Percentiles rank a stretch among this genome's conserved stretches.
Evolutionary conservation across 2,329 filamentous ascomycete species (phyloP).

Genomic region (Xylariomycetidae sp.): DNA sequence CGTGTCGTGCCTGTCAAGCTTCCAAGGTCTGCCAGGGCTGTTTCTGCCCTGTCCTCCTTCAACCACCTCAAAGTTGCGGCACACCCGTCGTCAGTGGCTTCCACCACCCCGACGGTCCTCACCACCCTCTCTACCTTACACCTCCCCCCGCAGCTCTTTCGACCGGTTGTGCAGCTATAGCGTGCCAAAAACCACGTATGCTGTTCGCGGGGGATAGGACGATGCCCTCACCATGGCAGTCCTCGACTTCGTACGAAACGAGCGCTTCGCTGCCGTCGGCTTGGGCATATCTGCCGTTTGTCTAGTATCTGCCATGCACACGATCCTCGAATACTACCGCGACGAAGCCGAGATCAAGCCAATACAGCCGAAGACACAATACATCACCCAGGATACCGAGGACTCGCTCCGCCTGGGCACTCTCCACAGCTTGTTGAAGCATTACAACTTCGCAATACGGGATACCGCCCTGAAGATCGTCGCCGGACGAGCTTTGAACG

Average conservation of each 20-base stretch:
- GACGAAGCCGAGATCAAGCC: slow-evolving; percentile 62
- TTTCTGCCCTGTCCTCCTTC: no score
- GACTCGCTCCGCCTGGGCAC: slow-evolving; percentile 63
- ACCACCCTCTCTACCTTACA: no score
- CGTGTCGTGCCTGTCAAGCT: no score
- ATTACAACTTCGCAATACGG: slow-evolving; percentile 67
- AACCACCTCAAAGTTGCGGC: no score
- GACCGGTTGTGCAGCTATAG: background rate
- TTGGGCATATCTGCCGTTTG: slow-evolving; percentile 53
- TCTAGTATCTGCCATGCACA: slow-evolving; percentile 51
- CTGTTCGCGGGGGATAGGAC: no score
- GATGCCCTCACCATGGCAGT: slow-evolving; percentile 32
- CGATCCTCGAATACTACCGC: slow-evolving; percentile 53
- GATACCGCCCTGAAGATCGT: slow-evolving; percentile 59
- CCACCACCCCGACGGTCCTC: no score
- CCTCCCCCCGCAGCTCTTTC: no score
- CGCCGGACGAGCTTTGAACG: slow-evolving; percentile 53
- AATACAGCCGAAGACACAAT: slow-evolving; percentile 59
- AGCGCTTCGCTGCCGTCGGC: slow-evolving; percentile 46
- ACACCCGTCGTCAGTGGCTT: no score
- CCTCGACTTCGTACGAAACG: slow-evolving; percentile 37
- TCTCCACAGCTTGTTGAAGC: slow-evolving; percentile 59
- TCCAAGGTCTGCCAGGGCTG: no score
- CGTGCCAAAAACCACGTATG: background rate
- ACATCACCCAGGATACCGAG: slow-evolving; percentile 70